Conservation (phyloP, 1,139 yeast species). For the Suhomyces bokatorum region DNA sequence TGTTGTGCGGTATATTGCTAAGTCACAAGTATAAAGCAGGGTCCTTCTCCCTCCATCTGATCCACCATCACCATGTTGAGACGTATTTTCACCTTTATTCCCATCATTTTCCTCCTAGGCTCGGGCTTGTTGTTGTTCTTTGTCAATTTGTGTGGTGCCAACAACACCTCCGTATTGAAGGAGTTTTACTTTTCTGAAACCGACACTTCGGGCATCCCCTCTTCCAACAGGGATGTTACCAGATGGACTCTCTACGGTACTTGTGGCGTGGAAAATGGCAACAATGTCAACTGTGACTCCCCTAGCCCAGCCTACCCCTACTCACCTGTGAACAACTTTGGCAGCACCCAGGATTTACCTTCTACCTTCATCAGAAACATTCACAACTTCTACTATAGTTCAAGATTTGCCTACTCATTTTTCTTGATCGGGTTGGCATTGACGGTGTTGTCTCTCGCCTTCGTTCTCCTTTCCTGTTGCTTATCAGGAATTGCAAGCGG, state of each 20-base stretch:
- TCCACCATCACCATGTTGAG: constrained; percentile 14
- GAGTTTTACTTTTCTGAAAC: constrained; percentile 73
- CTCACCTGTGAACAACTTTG: constrained; percentile 62
- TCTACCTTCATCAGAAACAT: constrained; percentile 44
- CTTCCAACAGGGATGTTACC: constrained; percentile 44
- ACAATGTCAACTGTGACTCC: constrained; percentile 46
- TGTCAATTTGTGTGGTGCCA: constrained; percentile 63
- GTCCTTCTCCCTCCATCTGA: not conserved
- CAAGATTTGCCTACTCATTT: constrained; percentile 71
- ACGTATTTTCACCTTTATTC: constrained; percentile 24
- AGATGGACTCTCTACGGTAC: constrained; percentile 75
- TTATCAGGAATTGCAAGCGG: constrained; percentile 24
- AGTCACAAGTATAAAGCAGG: not conserved
- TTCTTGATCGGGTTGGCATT: constrained; percentile 59
- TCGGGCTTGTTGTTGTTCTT: constrained; percentile 58
- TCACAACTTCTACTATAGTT: constrained; percentile 54
- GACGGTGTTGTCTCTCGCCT: constrained; percentile 45
- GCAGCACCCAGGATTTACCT: constrained; percentile 47
- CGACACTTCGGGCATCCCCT: constrained; percentile 56
- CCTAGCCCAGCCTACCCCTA: constrained; percentile 62
- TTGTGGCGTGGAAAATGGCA: constrained; percentile 50
- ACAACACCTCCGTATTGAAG: constrained; percentile 44
- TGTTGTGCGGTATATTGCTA: constrained; percentile 1
- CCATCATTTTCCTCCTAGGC: constrained; percentile 37
- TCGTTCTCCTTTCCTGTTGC: constrained; percentile 7